Base-by-base conservation (phyloP, 2,329 filamentous ascomycete species). In the Hypoxylon sp. region DNA sequence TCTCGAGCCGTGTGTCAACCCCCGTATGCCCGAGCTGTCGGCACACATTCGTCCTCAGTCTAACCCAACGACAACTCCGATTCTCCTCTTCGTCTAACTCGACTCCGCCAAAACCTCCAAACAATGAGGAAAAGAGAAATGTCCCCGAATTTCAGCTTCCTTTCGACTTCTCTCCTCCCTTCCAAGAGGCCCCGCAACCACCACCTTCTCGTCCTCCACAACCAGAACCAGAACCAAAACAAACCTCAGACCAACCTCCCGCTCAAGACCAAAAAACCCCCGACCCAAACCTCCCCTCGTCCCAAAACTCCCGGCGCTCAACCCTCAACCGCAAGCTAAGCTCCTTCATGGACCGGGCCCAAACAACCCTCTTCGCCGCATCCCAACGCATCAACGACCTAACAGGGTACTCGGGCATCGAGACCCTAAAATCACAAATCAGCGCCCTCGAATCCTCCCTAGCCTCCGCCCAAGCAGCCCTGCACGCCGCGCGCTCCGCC, bases 351-450 rank as follows among this genome's bases (percentile, higher is more conserved):
- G 96, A 99, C 81, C 90, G 92, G 69, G 78, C 97, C 19, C 93
- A 98, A 76, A 88, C 90, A 30, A 94, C 95, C 73, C 86, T 96
- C 47, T 91, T 97, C 69, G 87, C 91, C 54, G 94, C 94, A 3
- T 93, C 93, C 1, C 92, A 96, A 77, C 91, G 92, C 63, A 87
- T 99, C 79, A 99, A 97, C 79, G 93, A 94, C 74, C 88, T 97
- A 57, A 99, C 96, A 2, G 96, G 96, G 70, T 99, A 98, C 82
- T 91, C 92, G 0, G 89, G 91, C 45, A 98, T 99, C 78, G 94
- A 97, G 78, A 83, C 87, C 23, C 87, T 99, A 71, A 96, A 97
- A 77, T 81, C 83, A 8, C 88, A 91, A 63, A 98, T 98, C 78
- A 85, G 89, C 14, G 78, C 81, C 21, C 91, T 90, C 64, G 91